These are phyloP conservation scores for Scedosporium minutisporum DNA, from an alignment of 2,329 filamentous ascomycete species.

Conservation along the genomic window DNA sequence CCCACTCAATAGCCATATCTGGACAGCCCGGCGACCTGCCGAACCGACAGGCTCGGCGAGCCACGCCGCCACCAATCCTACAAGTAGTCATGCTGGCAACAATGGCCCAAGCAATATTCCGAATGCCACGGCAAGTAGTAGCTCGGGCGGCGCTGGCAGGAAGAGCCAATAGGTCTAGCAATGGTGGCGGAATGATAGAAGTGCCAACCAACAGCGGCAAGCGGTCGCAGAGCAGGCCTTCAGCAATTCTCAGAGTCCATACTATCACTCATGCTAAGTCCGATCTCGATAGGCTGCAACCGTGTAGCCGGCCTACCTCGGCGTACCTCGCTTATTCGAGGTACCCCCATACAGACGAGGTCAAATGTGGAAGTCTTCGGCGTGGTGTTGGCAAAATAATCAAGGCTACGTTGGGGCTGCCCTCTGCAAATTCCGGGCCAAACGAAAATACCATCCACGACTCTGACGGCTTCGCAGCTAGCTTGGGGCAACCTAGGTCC, in stretches of 20 bases:
- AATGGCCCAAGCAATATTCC: background rate
- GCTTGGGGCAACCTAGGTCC: too few relatives aligned
- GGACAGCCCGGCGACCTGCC: constrained; percentile 20
- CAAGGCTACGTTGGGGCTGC: background rate
- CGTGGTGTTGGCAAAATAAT: background rate
- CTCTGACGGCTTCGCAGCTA: too few relatives aligned
- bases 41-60: background rate
- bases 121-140: background rate
- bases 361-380: background rate
- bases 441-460: too few relatives aligned
- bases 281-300: background rate
- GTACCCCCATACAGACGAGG: background rate
- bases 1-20: constrained; percentile 19
- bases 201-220: background rate
- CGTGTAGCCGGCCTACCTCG: background rate
- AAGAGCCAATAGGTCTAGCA: background rate
- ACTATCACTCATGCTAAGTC: background rate
- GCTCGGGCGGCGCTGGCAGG: background rate
- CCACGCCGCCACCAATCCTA: background rate
- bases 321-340: background rate
- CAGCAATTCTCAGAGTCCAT: background rate
- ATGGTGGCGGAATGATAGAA: background rate
- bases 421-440: too few relatives aligned
- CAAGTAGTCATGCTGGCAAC: background rate
- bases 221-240: background rate